phyloP scores from a whole-genome alignment of 2,329 filamentous ascomycete species.

The Fusarium haematococcum region DNA sequence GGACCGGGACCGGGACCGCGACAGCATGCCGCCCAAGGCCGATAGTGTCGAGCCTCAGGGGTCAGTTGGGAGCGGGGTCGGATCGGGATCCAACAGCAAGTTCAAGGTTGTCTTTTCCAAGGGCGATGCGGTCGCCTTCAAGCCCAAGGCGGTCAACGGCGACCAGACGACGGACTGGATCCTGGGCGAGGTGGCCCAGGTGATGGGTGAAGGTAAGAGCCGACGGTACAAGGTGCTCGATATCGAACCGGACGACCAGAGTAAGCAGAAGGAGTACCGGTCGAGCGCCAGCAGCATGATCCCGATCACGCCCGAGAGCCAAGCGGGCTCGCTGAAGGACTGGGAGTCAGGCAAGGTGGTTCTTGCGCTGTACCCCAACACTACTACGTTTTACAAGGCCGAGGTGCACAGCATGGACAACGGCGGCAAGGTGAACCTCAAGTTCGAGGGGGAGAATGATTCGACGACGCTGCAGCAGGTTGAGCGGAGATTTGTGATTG shows the following conservation, averaged over 20 bases:
- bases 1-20: slow-evolving; percentile 51
- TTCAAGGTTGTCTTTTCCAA: slow-evolving; percentile 69
- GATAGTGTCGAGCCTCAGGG: slow-evolving; percentile 68
- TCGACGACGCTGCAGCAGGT: slow-evolving; percentile 80
- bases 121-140: slow-evolving; percentile 75
- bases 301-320: slow-evolving; percentile 72
- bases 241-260: slow-evolving; percentile 78
- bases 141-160: slow-evolving; percentile 64
- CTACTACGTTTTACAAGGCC: slow-evolving; percentile 87
- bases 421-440: slow-evolving; percentile 69
- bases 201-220: slow-evolving; percentile 81
- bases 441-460: slow-evolving; percentile 85
- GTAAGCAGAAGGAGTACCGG: slow-evolving; percentile 75
- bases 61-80: slow-evolving; percentile 50
- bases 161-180: slow-evolving; percentile 72
- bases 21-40: slow-evolving; percentile 66
- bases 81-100: slow-evolving; percentile 44
- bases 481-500: slow-evolving; percentile 80
- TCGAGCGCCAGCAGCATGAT: slow-evolving; percentile 82
- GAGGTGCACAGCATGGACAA: slow-evolving; percentile 79
- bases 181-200: slow-evolving; percentile 80
- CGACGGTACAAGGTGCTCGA: slow-evolving; percentile 84
- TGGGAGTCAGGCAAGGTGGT: slow-evolving; percentile 78
- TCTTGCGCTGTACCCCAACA: slow-evolving; percentile 83
- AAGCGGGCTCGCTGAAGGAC: slow-evolving; percentile 64